Percentiles rank a stretch among this genome's conserved stretches.
These are phyloP conservation scores for Fraxinus floribunda DNA, from an alignment of 305 asterid genomes.

Conservation along the genomic window DNA sequence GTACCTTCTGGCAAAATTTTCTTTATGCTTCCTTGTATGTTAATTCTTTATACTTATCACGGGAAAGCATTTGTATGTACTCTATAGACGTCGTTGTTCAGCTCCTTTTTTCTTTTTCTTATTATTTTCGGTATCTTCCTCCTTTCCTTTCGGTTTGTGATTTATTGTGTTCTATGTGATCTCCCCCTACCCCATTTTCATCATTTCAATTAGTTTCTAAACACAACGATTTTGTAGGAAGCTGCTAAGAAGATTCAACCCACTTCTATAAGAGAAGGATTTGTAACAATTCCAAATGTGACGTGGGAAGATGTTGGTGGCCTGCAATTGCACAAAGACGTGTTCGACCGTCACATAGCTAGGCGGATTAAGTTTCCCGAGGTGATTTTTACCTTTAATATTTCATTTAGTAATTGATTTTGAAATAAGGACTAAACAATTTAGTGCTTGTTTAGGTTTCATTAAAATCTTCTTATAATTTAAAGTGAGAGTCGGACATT, in stretches of 20 bases:
- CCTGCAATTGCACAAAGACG: conserved; percentile 49
- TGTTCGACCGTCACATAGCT: conserved; percentile 63
- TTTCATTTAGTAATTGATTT: too few relatives aligned
- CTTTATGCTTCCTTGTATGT: background rate
- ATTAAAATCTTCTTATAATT: too few relatives aligned
- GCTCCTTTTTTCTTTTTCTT: background rate
- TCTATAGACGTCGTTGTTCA: background rate
- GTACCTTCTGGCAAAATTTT: background rate
- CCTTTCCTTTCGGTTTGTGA: background rate
- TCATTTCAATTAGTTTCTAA: background rate
- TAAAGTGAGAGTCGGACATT: background rate
- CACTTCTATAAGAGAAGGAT: conserved; percentile 84
- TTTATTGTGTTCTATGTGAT: conserved; percentile 15
- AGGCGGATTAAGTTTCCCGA: conserved; percentile 67
- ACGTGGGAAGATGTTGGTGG: conserved; percentile 97
- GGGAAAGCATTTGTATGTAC: background rate
- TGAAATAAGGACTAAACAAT: too few relatives aligned
- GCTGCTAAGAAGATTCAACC: conserved; percentile 80
- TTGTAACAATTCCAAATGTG: conserved; percentile 75
- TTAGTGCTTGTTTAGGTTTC: too few relatives aligned
- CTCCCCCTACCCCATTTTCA: background rate
- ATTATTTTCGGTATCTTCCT: background rate
- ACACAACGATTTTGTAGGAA: conserved; percentile 45
- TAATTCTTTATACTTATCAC: background rate
- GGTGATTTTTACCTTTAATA: conserved; percentile 37